Base-by-base conservation (phyloP, 2,329 filamentous ascomycete genomes). In the Xylaria hypoxylon region DNA sequence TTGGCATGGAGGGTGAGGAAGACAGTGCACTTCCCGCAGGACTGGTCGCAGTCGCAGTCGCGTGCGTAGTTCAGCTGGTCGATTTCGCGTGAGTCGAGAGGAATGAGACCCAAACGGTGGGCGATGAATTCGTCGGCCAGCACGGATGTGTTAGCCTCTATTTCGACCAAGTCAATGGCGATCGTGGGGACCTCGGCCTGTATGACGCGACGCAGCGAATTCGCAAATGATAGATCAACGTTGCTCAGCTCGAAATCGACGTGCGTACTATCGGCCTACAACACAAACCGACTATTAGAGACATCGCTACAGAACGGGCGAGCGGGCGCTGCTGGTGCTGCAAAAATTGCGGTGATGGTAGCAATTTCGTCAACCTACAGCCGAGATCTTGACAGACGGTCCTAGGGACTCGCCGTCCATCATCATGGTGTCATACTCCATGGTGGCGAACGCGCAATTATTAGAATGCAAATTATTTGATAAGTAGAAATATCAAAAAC, bases 31-130 rank as follows among this genome's bases (percentile, higher is more conserved):
- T 92, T 88, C 71, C 97, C 92, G 83, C 96, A 99, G 83, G 94
- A 93, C 75, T 95, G 91, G 74, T 97, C 95, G 84, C 96, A 99
- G 77, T 97, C 93, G 84, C 96, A 99, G 81, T 98, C 95, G 76
- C 95, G 92, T 55, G 92, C 91, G 82, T 97, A 97, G 70, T 92
- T 86, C 69, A 98, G 87, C 74, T 91, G 86, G 71, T 94, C 92
- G 73, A 95, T 90, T 76, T 92, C 92, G 76, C 92, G 92, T 64
- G 93, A 92, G 78, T 91, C 90, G 53, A 99, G 88, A 0, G 96
- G 96, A 64, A 98, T 89, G 52, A 98, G 88, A 35, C 96, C 95
- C 15, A 99, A 87, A 51, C 95, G 91, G 80, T 98, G 95, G 55
- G 93, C 91, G 72, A 99, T 90, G 80, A 98, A 97, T 80, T 99